phyloP scores from a whole-genome alignment of 1,139 yeast genomes.

The Kodamaea suecica region DNA sequence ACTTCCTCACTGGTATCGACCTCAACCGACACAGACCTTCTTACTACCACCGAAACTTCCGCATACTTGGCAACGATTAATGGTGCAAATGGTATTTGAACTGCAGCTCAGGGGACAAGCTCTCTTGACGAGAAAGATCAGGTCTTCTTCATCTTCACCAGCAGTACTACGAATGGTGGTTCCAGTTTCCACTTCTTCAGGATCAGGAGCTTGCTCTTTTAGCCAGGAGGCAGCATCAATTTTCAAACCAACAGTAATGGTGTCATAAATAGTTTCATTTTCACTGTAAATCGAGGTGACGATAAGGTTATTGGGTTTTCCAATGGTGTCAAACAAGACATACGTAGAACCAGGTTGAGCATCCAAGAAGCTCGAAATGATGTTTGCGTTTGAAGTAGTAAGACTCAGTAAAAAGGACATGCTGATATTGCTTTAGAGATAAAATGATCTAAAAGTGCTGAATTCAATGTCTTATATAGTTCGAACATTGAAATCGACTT shows the following conservation, averaged over 20 bases:
- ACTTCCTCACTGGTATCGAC: neutral
- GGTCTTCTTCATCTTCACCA: neutral
- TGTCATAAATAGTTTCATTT: neutral
- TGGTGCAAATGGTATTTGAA: neutral
- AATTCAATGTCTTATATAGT: neutral
- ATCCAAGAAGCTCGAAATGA: neutral
- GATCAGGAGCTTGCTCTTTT: neutral
- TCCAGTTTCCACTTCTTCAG: neutral
- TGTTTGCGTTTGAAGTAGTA: neutral
- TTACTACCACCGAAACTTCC: constrained; percentile 1
- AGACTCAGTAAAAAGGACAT: neutral
- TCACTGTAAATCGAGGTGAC: neutral
- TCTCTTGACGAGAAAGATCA: neutral
- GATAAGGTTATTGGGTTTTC: neutral
- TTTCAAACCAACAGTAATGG: neutral
- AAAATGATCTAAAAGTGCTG: too few relatives aligned
- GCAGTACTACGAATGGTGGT: neutral
- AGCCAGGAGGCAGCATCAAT: constrained; percentile 1
- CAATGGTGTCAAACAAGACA: neutral
- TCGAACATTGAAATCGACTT: neutral
- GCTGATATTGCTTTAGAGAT: neutral
- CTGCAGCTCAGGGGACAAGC: neutral
- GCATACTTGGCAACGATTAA: neutral
- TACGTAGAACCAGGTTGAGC: constrained; percentile 2
- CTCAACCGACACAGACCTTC: neutral